Conservation (phyloP, 495 filamentous ascomycete species). For the Trypethelium eluteriae region DNA sequence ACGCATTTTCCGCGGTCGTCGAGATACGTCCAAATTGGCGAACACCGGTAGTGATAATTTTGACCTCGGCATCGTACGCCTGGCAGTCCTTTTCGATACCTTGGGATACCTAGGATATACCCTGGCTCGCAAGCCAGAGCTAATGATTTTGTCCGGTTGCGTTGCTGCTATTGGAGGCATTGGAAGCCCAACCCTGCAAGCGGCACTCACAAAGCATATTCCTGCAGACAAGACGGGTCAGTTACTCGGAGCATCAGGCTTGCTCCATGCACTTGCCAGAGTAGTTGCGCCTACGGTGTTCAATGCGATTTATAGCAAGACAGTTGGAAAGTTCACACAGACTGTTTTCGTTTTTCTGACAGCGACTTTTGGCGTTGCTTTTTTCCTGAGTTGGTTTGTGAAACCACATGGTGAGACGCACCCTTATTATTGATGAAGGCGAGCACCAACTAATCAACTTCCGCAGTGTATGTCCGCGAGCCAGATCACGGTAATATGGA, state of each 20-base stretch:
- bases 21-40: conserved; percentile 22
- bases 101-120: conserved; percentile 69
- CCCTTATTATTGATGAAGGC: neutral
- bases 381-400: conserved; percentile 60
- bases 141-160: conserved; percentile 61
- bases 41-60: conserved; percentile 69
- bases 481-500: neutral
- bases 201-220: conserved; percentile 81
- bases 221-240: conserved; percentile 72
- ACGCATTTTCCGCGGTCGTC: conserved; percentile 56
- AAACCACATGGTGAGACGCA: conserved; percentile 58
- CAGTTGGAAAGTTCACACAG: conserved; percentile 68
- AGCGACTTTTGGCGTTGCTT: conserved; percentile 56
- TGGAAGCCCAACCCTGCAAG: conserved; percentile 72
- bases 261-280: conserved; percentile 75
- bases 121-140: conserved; percentile 45
- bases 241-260: conserved; percentile 75
- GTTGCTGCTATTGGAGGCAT: conserved; percentile 73
- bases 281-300: conserved; percentile 74
- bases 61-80: conserved; percentile 68
- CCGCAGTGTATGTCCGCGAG: neutral
- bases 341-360: conserved; percentile 72
- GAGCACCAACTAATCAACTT: neutral
- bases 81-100: conserved; percentile 69
- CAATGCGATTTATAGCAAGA: conserved; percentile 74